Evolutionary conservation across 305 asterid species (phyloP).

Genomic region (Striga hermonthica): DNA sequence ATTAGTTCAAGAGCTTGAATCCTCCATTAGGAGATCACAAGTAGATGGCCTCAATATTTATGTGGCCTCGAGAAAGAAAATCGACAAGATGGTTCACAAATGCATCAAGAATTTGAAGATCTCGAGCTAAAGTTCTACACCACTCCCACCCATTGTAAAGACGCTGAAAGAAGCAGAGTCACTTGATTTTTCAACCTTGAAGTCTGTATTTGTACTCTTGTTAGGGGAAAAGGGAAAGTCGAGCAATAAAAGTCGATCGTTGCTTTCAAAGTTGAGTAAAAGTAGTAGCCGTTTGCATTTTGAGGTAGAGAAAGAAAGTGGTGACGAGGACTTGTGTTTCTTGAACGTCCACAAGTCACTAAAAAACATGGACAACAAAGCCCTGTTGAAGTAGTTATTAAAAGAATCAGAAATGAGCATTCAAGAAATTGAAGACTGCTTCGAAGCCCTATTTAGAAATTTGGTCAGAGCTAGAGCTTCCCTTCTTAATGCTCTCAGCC

Average conservation of each 20-base stretch:
- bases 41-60: slow-evolving; percentile 29
- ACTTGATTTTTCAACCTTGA: slow-evolving; percentile 27
- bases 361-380: neutral
- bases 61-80: slow-evolving; percentile 33
- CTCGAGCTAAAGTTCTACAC: slow-evolving; percentile 19
- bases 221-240: slow-evolving; percentile 30
- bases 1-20: slow-evolving; percentile 36
- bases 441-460: slow-evolving; percentile 32
- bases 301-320: slow-evolving; percentile 9
- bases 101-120: slow-evolving; percentile 36
- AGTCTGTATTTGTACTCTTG: slow-evolving; percentile 27
- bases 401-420: slow-evolving; percentile 24
- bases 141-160: neutral
- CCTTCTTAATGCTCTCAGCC: slow-evolving; percentile 35
- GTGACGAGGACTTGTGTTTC: slow-evolving; percentile 15
- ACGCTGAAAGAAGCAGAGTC: slow-evolving; percentile 39
- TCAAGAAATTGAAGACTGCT: slow-evolving; percentile 34
- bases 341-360: slow-evolving; percentile 21
- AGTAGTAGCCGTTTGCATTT: slow-evolving; percentile 8
- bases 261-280: slow-evolving; percentile 34
- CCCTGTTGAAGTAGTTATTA: slow-evolving; percentile 10
- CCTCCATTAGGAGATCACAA: slow-evolving; percentile 38
- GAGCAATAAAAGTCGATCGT: slow-evolving; percentile 33
- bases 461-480: slow-evolving; percentile 36
- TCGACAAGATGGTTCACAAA: slow-evolving; percentile 35